phyloP scores from a whole-genome alignment of 345 rosid genomes.

The Heritiera littoralis region DNA sequence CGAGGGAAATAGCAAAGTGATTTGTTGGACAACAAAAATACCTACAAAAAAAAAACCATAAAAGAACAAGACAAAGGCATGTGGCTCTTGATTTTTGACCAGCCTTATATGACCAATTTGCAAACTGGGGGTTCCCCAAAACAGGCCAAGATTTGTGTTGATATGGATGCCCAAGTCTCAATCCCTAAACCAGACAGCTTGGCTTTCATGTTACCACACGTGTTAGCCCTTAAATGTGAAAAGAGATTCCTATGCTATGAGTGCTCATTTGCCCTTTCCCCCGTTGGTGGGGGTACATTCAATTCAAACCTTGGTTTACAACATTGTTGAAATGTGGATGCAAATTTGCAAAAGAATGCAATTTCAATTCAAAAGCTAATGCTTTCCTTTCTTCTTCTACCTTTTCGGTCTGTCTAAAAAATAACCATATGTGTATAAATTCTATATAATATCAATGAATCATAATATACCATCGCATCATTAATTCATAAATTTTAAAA shows the following conservation, averaged over 20 bases:
- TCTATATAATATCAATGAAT: too few species aligned
- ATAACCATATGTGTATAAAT: too few species aligned
- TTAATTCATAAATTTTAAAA: too few species aligned
- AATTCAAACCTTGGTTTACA: conserved; percentile 2
- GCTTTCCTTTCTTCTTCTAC: not conserved
- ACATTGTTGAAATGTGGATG: not conserved
- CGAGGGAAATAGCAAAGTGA: conserved; percentile 8
- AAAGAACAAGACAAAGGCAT: conserved; percentile 6
- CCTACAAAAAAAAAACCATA: not conserved
- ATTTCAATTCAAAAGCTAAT: not conserved
- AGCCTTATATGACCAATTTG: not conserved
- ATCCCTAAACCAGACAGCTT: conserved; percentile 20
- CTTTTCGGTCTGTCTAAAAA: not conserved
- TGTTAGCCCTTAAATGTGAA: conserved; percentile 31
- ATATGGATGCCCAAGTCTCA: conserved; percentile 5
- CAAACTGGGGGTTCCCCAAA: not conserved
- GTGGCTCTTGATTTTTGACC: conserved; percentile 25
- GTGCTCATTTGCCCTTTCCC: not conserved
- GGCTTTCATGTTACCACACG: conserved; percentile 32
- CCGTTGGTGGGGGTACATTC: not conserved
- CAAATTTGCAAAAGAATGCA: not conserved
- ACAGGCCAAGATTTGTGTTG: not conserved
- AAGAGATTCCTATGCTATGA: not conserved
- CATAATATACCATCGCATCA: too few species aligned
- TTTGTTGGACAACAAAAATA: not conserved